Evolutionary conservation across 2,329 filamentous ascomycete species (phyloP).

Genomic region (Drechslerella stenobrocha): DNA sequence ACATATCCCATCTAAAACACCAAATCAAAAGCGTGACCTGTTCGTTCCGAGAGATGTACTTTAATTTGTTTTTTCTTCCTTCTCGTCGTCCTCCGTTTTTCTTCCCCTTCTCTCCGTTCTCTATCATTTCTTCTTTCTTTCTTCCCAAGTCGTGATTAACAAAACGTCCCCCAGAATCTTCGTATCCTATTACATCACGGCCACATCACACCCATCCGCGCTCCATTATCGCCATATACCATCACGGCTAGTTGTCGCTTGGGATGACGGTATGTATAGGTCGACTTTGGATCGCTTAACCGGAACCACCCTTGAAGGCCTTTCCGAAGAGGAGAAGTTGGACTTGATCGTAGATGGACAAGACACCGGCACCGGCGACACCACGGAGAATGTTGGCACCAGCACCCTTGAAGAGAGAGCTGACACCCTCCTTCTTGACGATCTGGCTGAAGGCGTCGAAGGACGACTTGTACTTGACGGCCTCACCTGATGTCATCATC

Average conservation of each 20-base stretch:
- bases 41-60: slow-evolving; percentile 40
- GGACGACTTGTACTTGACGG: slow-evolving; percentile 99
- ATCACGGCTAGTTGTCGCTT: slow-evolving; percentile 35
- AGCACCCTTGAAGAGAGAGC: slow-evolving; percentile 99
- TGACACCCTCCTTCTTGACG: slow-evolving; percentile 93
- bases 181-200: slow-evolving; percentile 33
- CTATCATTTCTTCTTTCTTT: slow-evolving; percentile 31
- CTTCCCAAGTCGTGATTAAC: slow-evolving; percentile 37
- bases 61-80: slow-evolving; percentile 21
- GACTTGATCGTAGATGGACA: slow-evolving; percentile 99
- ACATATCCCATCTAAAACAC: slow-evolving; percentile 46
- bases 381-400: slow-evolving; percentile 99
- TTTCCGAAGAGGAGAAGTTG: slow-evolving; percentile 99
- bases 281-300: slow-evolving; percentile 49
- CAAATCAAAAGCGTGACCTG: slow-evolving; percentile 43
- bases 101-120: slow-evolving; percentile 16
- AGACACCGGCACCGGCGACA: slow-evolving; percentile 99
- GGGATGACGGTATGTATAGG: slow-evolving; percentile 42
- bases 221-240: slow-evolving; percentile 25
- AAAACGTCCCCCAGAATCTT: slow-evolving; percentile 33
- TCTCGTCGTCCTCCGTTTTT: slow-evolving; percentile 17
- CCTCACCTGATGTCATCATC: slow-evolving; percentile 99
- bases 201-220: too few species aligned
- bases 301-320: slow-evolving; percentile 75
- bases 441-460: slow-evolving; percentile 96